Conservation (phyloP, 2,329 filamentous ascomycete genomes). For the Sporothrix phasma region DNA sequence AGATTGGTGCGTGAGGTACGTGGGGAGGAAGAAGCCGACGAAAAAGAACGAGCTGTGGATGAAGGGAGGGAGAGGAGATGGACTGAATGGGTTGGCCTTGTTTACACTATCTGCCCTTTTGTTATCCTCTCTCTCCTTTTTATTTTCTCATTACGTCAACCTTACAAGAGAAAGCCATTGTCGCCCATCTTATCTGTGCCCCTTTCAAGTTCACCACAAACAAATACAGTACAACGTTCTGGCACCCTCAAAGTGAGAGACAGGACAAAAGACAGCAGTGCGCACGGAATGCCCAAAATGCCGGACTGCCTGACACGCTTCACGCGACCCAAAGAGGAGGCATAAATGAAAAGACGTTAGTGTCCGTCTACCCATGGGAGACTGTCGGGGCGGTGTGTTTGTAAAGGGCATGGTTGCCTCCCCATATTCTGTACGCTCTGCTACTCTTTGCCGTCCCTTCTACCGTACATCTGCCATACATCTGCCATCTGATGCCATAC, state of each 20-base stretch:
- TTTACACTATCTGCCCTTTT: neutral
- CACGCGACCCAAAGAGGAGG: neutral
- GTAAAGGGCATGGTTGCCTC: neutral
- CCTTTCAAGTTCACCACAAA: neutral
- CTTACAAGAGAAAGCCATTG: neutral
- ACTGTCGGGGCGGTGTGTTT: too few relatives aligned
- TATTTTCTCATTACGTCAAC: slow-evolving; percentile 1
- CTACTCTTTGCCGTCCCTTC: neutral
- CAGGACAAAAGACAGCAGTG: neutral
- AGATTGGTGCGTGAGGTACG: neutral
- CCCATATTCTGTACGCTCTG: neutral
- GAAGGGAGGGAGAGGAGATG: neutral
- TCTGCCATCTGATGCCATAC: neutral
- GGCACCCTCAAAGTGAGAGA: neutral
- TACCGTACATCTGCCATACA: neutral
- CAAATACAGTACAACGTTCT: neutral
- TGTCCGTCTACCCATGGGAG: neutral
- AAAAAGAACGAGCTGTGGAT: neutral
- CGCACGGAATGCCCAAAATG: neutral
- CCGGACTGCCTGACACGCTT: neutral
- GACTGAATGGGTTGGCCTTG: neutral
- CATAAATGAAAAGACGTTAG: neutral
- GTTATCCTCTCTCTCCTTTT: neutral
- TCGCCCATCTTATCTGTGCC: neutral
- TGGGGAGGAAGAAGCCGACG: neutral